A percentile compares a stretch with the other conserved stretches of the same genome.
phyloP scores from a whole-genome alignment of 768 basidiomycete genomes.

The Hemileccinum rubropunctum region DNA sequence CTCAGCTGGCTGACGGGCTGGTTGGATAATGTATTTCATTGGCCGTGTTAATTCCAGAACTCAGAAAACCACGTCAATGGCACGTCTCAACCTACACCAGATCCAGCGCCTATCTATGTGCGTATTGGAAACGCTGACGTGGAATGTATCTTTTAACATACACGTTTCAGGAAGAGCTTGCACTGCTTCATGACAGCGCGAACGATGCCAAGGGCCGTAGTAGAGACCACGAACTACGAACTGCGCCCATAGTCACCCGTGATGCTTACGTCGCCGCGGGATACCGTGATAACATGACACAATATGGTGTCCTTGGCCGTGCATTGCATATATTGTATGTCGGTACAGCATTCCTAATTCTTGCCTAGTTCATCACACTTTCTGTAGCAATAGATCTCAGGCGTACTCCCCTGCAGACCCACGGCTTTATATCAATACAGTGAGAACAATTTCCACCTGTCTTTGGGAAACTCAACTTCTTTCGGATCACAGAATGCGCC shows the following conservation, averaged over 20 bases:
- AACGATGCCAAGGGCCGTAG: slow-evolving; percentile 22
- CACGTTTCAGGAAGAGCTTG: slow-evolving; percentile 28
- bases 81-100: neutral
- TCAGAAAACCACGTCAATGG: slow-evolving; percentile 2
- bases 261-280: slow-evolving; percentile 42
- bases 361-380: neutral
- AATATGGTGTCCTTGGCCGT: slow-evolving; percentile 64
- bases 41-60: slow-evolving; percentile 7
- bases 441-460: slow-evolving; percentile 24
- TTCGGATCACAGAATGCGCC: slow-evolving; percentile 55
- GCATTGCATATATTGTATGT: slow-evolving; percentile 45
- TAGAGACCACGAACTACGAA: slow-evolving; percentile 34
- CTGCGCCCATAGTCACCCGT: slow-evolving; percentile 52
- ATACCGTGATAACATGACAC: slow-evolving; percentile 36
- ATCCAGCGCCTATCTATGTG: slow-evolving; percentile 21
- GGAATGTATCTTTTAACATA: neutral
- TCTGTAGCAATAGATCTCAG: slow-evolving; percentile 31
- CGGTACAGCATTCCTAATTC: neutral
- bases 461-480: neutral
- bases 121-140: slow-evolving; percentile 4
- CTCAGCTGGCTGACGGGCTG: neutral
- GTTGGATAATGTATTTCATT: neutral
- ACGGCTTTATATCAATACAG: slow-evolving; percentile 68
- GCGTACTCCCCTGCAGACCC: slow-evolving; percentile 40
- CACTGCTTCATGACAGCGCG: slow-evolving; percentile 27